A percentile compares a stretch with the other conserved stretches of the same genome.
These are phyloP conservation scores for Scleromitrula shiraiana DNA, from an alignment of 2,329 filamentous ascomycete genomes.

Conservation along the genomic window DNA sequence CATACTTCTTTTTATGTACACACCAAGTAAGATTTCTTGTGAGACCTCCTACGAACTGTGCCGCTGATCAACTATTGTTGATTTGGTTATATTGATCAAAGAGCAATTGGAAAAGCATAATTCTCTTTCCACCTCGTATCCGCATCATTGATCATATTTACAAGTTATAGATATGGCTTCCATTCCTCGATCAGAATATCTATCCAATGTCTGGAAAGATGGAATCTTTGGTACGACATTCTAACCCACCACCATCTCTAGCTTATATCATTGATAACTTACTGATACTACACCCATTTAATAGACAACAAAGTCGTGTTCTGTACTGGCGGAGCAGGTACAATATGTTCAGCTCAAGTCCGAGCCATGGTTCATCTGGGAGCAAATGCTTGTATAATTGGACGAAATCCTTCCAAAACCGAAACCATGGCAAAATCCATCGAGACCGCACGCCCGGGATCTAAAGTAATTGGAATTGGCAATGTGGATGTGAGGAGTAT, in stretches of 20 bases:
- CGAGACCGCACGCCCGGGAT: conserved; percentile 65
- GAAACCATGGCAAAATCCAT: conserved; percentile 74
- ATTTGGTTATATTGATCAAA: too few relatives aligned
- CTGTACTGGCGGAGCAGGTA: conserved; percentile 88
- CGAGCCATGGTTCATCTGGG: conserved; percentile 85
- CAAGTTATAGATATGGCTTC: conserved; percentile 14
- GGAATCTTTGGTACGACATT: conserved; percentile 66
- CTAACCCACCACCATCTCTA: neutral
- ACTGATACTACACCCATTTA: conserved; percentile 4
- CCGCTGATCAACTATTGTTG: too few relatives aligned
- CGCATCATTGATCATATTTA: neutral
- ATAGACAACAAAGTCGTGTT: conserved; percentile 85
- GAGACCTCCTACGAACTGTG: too few relatives aligned
- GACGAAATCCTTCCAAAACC: conserved; percentile 83
- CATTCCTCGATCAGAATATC: conserved; percentile 63
- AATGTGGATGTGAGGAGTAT: conserved; percentile 70
- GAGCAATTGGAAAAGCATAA: too few relatives aligned
- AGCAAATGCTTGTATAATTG: conserved; percentile 88
- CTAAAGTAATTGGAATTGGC: conserved; percentile 82
- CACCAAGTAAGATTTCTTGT: too few relatives aligned
- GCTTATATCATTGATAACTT: conserved; percentile 6
- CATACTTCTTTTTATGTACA: too few relatives aligned
- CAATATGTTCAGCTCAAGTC: conserved; percentile 91
- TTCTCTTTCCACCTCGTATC: too few relatives aligned
- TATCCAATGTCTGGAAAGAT: conserved; percentile 80